Evolutionary conservation across 306 rosid genomes (phyloP).

Genomic region (Fagus sylvatica): DNA sequence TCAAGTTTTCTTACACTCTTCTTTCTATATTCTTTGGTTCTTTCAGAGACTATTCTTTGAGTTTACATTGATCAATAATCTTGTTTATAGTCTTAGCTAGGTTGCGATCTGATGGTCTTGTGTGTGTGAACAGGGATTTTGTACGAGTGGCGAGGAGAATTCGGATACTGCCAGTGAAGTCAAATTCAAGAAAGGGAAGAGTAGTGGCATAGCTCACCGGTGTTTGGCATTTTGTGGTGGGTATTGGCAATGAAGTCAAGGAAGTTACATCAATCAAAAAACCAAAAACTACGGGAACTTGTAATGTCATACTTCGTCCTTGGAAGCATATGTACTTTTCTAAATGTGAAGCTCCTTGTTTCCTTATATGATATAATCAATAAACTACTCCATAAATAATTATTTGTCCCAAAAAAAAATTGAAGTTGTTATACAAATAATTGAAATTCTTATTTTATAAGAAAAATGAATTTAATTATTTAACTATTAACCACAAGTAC

Average conservation of each 20-base stretch:
- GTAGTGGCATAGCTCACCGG: conserved; percentile 21
- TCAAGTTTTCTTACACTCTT: too few species aligned
- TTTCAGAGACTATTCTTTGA: too few species aligned
- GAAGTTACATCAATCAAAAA: background rate
- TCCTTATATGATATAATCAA: background rate
- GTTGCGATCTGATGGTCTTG: background rate
- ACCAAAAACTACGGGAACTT: background rate
- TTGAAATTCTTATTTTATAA: too few species aligned
- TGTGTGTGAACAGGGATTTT: conserved; percentile 58
- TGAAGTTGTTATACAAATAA: too few species aligned
- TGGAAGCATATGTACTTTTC: background rate
- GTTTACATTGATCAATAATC: too few species aligned
- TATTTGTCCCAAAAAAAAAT: too few species aligned
- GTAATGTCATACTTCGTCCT: background rate
- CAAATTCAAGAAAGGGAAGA: conserved; percentile 52
- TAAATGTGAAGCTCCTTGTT: background rate
- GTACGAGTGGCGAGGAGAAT: conserved; percentile 88
- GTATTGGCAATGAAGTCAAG: conserved; percentile 32
- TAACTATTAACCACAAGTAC: too few species aligned
- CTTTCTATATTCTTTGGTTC: too few species aligned
- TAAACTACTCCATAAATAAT: too few species aligned
- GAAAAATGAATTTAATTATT: too few species aligned
- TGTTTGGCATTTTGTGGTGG: conserved; percentile 21
- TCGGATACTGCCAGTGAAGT: conserved; percentile 67
- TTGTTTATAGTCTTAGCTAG: too few species aligned